Conservation (phyloP, 805 yeast species). For the Jamesozyma lodderae region DNA sequence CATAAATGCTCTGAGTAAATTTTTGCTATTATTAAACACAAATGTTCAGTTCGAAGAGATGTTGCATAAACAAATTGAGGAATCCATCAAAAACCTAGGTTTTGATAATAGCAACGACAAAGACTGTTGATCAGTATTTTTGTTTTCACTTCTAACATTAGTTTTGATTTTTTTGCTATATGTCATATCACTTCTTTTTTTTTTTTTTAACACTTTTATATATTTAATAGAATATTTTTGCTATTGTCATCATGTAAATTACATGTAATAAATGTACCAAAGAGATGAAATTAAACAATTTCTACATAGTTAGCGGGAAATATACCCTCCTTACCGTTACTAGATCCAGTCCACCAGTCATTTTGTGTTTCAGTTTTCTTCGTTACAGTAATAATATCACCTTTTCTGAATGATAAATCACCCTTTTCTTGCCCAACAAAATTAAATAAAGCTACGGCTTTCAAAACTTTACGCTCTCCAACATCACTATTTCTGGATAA, state of each 20-base stretch:
- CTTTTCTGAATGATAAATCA: conserved; percentile 86
- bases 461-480: conserved; percentile 27
- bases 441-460: conserved; percentile 82
- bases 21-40: conserved; percentile 15
- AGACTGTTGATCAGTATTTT: too few relatives aligned
- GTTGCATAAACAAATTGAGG: conserved; percentile 22
- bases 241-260: too few relatives aligned
- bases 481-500: conserved; percentile 15
- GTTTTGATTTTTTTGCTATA: too few relatives aligned
- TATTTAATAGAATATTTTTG: too few relatives aligned
- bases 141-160: too few relatives aligned
- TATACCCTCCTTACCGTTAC: conserved; percentile 77
- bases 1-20: conserved; percentile 12
- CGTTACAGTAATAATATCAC: conserved; percentile 80
- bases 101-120: too few relatives aligned
- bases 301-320: conserved; percentile 93
- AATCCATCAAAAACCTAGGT: conserved; percentile 21
- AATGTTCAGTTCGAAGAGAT: conserved; percentile 20
- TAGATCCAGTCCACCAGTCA: conserved; percentile 98
- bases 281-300: too few relatives aligned
- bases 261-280: too few relatives aligned
- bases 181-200: too few relatives aligned
- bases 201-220: too few relatives aligned
- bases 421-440: conserved; percentile 92
- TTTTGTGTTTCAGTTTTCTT: conserved; percentile 82